phyloP scores from a whole-genome alignment of 352 stramenopile genomes.

The Pythium insidiosum region DNA sequence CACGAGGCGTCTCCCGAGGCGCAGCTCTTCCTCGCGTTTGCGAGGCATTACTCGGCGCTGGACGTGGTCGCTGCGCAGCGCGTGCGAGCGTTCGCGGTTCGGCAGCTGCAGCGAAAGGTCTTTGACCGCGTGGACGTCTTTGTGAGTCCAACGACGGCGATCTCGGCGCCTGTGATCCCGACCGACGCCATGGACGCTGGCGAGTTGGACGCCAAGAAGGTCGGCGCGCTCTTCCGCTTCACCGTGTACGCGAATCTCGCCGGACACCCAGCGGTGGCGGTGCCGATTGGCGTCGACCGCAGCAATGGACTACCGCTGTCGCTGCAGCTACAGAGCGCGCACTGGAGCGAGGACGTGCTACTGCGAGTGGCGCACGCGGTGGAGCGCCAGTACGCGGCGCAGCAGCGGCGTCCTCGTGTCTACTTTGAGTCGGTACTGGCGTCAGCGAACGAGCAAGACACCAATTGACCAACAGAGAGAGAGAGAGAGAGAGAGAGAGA shows the following conservation, averaged over 20 bases:
- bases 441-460: too few relatives aligned
- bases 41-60: constrained; percentile 45
- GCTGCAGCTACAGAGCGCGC: constrained; percentile 65
- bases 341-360: constrained; percentile 73
- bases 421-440: too few relatives aligned
- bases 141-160: constrained; percentile 69
- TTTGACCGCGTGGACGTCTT: constrained; percentile 87
- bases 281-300: constrained; percentile 65
- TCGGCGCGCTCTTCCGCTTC: constrained; percentile 73
- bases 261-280: constrained; percentile 68
- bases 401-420: constrained; percentile 41
- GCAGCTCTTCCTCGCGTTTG: constrained; percentile 65
- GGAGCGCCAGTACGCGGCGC: constrained; percentile 27
- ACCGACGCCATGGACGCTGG: constrained; percentile 30
- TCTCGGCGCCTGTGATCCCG: constrained; percentile 66
- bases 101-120: constrained; percentile 62
- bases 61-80: constrained; percentile 85
- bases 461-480: too few relatives aligned
- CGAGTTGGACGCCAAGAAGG: constrained; percentile 45
- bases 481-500: too few relatives aligned
- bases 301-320: constrained; percentile 62
- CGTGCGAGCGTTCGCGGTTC: constrained; percentile 71
- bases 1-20: constrained; percentile 58
- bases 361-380: constrained; percentile 53
- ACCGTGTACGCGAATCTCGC: constrained; percentile 85